These are phyloP conservation scores for Fomitopsis schrenkii DNA, from an alignment of 1,284 basidiomycete species.

Conservation along the genomic window DNA sequence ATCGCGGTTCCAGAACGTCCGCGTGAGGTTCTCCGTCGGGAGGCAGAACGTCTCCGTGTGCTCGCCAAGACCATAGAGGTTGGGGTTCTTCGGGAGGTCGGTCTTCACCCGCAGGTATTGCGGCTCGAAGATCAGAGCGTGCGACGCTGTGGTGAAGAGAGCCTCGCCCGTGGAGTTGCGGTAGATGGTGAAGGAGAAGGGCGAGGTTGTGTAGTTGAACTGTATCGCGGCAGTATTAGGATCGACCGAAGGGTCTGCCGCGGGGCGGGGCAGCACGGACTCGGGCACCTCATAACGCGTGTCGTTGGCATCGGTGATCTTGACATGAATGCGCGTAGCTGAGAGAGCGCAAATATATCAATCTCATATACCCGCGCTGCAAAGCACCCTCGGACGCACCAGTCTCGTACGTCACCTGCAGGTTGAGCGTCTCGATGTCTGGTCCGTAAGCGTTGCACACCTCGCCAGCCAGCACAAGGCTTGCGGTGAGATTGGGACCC, in stretches of 20 bases:
- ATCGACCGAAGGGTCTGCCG: constrained; percentile 23
- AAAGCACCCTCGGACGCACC: constrained; percentile 28
- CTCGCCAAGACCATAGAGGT: constrained; percentile 79
- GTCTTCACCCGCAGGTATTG: constrained; percentile 76
- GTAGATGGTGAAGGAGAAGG: constrained; percentile 71
- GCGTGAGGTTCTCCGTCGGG: constrained; percentile 54
- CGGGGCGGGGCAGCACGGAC: constrained; percentile 60
- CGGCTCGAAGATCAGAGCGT: constrained; percentile 70
- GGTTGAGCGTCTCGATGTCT: constrained; percentile 47
- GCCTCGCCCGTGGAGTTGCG: constrained; percentile 51
- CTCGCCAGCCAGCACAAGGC: constrained; percentile 47
- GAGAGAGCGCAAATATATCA: background rate
- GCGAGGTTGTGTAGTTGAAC: constrained; percentile 65
- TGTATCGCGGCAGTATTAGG: constrained; percentile 38
- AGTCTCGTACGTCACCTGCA: constrained; percentile 58
- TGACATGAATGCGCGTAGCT: constrained; percentile 68
- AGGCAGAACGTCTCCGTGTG: constrained; percentile 67
- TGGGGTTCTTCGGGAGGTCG: constrained; percentile 48
- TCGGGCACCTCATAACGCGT: constrained; percentile 67
- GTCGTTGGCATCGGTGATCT: constrained; percentile 57
- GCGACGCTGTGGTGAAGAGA: constrained; percentile 64
- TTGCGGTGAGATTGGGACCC: constrained; percentile 43
- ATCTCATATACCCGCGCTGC: background rate
- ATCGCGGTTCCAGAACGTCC: constrained; percentile 69
- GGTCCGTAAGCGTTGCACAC: constrained; percentile 64